Percentiles rank a stretch among this genome's conserved stretches.
These are phyloP conservation scores for Zygosaccharomyces sapae DNA, from an alignment of 1,139 yeast species.

Conservation along the genomic window DNA sequence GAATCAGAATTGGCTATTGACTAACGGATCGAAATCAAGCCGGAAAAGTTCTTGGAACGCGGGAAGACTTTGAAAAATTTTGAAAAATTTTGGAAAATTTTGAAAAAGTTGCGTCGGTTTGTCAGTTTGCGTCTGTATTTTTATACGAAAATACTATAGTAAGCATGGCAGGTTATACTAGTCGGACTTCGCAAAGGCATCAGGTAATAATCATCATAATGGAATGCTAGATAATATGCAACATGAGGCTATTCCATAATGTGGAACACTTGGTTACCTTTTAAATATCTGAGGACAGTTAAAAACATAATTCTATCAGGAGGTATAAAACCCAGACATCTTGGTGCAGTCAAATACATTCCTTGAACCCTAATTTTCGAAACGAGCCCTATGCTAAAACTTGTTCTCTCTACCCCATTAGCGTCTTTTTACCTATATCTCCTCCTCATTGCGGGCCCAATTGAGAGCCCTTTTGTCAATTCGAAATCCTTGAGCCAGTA, in stretches of 20 bases:
- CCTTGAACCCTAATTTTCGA: not conserved
- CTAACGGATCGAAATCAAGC: conserved; percentile 5
- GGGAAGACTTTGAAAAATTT: conserved; percentile 2
- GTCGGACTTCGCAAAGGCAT: not conserved
- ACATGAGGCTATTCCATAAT: too few relatives aligned
- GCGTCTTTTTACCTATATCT: too few relatives aligned
- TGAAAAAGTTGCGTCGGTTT: conserved; percentile 15
- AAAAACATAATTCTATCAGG: too few relatives aligned
- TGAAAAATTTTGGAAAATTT: conserved; percentile 9
- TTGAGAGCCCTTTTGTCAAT: conserved; percentile 34
- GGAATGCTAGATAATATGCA: too few relatives aligned
- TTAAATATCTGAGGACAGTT: too few relatives aligned
- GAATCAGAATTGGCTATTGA: not conserved
- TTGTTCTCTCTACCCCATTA: too few relatives aligned
- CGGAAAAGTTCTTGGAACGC: conserved; percentile 11
- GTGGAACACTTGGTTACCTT: too few relatives aligned
- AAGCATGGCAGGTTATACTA: not conserved
- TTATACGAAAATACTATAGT: not conserved
- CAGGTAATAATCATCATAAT: too few relatives aligned
- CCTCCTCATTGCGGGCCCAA: conserved; percentile 5
- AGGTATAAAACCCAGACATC: not conserved
- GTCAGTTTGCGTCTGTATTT: conserved; percentile 1
- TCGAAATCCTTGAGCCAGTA: conserved; percentile 53
- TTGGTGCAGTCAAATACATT: not conserved
- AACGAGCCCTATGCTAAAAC: too few relatives aligned